Evolutionary conservation across 2,329 filamentous ascomycete species (phyloP).

Genomic region (Claviceps sorghi): DNA sequence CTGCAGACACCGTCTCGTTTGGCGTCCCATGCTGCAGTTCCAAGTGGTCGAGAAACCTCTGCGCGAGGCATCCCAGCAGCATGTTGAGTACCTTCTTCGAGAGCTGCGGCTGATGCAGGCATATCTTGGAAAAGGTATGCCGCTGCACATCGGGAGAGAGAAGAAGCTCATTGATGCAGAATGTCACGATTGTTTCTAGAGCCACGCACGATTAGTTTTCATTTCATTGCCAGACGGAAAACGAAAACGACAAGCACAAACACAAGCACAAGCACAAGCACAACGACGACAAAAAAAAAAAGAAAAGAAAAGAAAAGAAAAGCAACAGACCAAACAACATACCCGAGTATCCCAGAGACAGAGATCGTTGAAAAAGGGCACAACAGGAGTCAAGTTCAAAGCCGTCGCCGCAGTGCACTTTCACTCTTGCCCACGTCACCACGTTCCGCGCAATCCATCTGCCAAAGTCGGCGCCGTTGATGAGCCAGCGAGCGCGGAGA

Average conservation of each 20-base stretch:
- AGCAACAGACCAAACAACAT: constrained; percentile 33
- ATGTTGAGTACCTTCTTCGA: constrained; percentile 14
- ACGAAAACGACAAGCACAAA: too few relatives aligned
- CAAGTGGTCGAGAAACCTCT: constrained; percentile 26
- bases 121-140: constrained; percentile 16
- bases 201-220: constrained; percentile 8
- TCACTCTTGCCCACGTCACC: constrained; percentile 24
- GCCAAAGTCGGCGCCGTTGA: constrained; percentile 49
- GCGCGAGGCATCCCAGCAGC: constrained; percentile 28
- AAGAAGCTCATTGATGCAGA: constrained; percentile 23
- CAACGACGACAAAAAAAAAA: too few relatives aligned
- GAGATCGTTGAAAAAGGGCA: constrained; percentile 39
- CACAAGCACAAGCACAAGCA: too few relatives aligned
- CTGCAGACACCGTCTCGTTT: constrained; percentile 35
- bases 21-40: constrained; percentile 17
- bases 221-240: too few relatives aligned
- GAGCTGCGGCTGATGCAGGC: constrained; percentile 14
- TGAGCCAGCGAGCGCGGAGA: constrained; percentile 38
- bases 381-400: constrained; percentile 28
- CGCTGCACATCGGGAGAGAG: constrained; percentile 14
- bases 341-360: constrained; percentile 64
- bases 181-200: constrained; percentile 27
- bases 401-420: constrained; percentile 14
- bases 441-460: constrained; percentile 59
- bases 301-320: not conserved